Evolutionary conservation across 345 rosid species (phyloP), one percentile per base, ranked within the genome.

Genomic region (Euphorbia peplus): DNA sequence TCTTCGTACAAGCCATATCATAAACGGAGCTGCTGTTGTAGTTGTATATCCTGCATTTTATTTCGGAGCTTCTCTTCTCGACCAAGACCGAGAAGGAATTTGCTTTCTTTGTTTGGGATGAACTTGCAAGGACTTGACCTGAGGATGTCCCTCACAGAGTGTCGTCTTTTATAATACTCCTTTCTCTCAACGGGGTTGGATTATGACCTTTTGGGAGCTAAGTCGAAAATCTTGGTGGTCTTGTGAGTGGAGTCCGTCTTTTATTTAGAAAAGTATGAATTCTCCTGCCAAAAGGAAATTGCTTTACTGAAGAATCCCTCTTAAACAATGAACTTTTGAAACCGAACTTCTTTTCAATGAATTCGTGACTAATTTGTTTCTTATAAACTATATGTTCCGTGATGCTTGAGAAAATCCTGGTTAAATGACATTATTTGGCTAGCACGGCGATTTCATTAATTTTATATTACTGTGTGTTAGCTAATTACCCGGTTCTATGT

Each of bases 371-470:
- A 15, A 55, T 63, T 46, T 19, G 25, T 26, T 16, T 44, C 11
- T 26, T 63, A 32, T 26, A 28, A 48, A 29, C 68, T 28, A 28
- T 56, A 25, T 12, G 15, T 56, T 56, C 29, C 19, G 26, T 56
- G n/a, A 14, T 56, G n/a, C 19, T 5, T 35, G 46, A 9, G 48
- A 66, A 21, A 14, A 8, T 66, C 21, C 14, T 66, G 35, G 50
- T 53, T 66, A 5, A 19, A 39, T 57, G 32, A 55, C 44, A 37
- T 42, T 50, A 39, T 15, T 39, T 53, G 42, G 60, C 42, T 66
- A 29, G 15, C 21, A 35, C 37, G 15, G 21, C 2, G 30, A 28
- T 24, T 30, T 21, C 5, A 4, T 21, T 0, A 4, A 8, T 60
- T 18, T 35, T 13, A 32, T 0, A n/a, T 60, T 41, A 39, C 22